phyloP scores from a whole-genome alignment of 2,329 filamentous ascomycete genomes.

The Talaromyces amestolkiae region DNA sequence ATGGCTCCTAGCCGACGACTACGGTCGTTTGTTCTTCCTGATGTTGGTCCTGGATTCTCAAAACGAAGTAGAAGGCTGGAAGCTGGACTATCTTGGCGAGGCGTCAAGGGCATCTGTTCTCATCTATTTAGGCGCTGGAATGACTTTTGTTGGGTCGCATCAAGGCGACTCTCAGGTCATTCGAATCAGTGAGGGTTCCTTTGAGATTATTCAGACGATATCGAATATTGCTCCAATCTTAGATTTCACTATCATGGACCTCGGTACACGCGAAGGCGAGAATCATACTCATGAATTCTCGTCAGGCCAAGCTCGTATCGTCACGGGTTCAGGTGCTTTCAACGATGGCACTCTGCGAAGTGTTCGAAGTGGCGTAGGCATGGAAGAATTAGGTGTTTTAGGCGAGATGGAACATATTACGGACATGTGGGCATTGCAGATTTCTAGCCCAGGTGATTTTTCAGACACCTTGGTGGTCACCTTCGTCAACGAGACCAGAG shows the following conservation, averaged over 20 bases:
- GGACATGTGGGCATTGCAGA: slow-evolving; percentile 68
- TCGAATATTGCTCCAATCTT: slow-evolving; percentile 86
- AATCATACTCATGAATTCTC: slow-evolving; percentile 84
- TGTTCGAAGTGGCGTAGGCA: slow-evolving; percentile 86
- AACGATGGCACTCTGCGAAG: slow-evolving; percentile 85
- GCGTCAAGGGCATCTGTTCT: slow-evolving; percentile 76
- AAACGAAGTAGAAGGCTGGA: slow-evolving; percentile 69
- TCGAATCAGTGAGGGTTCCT: slow-evolving; percentile 57
- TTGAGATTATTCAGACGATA: slow-evolving; percentile 71
- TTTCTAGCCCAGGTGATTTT: slow-evolving; percentile 42
- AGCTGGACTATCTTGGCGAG: slow-evolving; percentile 63
- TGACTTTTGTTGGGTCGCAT: slow-evolving; percentile 86
- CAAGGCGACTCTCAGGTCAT: slow-evolving; percentile 89
- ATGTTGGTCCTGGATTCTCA: slow-evolving; percentile 67
- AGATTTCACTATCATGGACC: slow-evolving; percentile 94
- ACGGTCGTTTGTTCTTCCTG: slow-evolving; percentile 79
- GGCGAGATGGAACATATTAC: slow-evolving; percentile 73
- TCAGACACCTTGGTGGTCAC: slow-evolving; percentile 74
- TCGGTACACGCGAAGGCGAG: slow-evolving; percentile 80
- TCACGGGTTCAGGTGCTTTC: slow-evolving; percentile 88
- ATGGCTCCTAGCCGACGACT: slow-evolving; percentile 90
- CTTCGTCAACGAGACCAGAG: slow-evolving; percentile 76
- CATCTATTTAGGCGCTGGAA: slow-evolving; percentile 66
- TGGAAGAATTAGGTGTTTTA: slow-evolving; percentile 81
- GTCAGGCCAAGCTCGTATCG: slow-evolving; percentile 88